phyloP scores from a whole-genome alignment of 495 filamentous ascomycete species.

The Talaromyces ruber region DNA sequence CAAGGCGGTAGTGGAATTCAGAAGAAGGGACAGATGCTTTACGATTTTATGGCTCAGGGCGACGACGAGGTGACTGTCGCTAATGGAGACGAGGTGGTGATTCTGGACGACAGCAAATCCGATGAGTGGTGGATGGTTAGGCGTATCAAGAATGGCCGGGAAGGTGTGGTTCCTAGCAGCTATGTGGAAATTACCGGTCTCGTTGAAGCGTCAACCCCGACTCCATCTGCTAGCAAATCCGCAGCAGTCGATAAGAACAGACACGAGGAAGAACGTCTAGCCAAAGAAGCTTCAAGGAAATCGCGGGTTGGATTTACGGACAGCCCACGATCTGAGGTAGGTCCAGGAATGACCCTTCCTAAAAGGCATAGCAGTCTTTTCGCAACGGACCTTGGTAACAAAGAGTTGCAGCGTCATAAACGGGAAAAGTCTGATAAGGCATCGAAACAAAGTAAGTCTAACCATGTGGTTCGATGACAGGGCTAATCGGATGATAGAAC shows the following conservation, averaged over 20 bases:
- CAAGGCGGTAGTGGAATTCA: slow-evolving; percentile 53
- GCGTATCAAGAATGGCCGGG: slow-evolving; percentile 78
- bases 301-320: slow-evolving; percentile 47
- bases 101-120: slow-evolving; percentile 83
- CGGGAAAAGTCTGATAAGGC: slow-evolving; percentile 45
- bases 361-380: slow-evolving; percentile 59
- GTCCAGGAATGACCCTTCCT: slow-evolving; percentile 60
- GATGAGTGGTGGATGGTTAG: slow-evolving; percentile 99
- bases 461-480: neutral
- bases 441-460: slow-evolving; percentile 64
- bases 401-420: slow-evolving; percentile 57
- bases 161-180: slow-evolving; percentile 97
- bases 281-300: slow-evolving; percentile 63
- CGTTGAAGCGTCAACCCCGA: slow-evolving; percentile 33
- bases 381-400: slow-evolving; percentile 49
- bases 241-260: slow-evolving; percentile 68
- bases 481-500: slow-evolving; percentile 47
- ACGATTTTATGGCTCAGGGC: slow-evolving; percentile 94
- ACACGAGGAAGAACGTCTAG: slow-evolving; percentile 69
- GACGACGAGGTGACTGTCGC: slow-evolving; percentile 93
- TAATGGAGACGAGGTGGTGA: slow-evolving; percentile 80
- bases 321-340: slow-evolving; percentile 61
- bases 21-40: slow-evolving; percentile 77
- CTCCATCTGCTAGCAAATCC: slow-evolving; percentile 55
- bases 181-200: slow-evolving; percentile 82